Percentiles rank a stretch among this genome's conserved stretches.
Evolutionary conservation across 306 rosid species (phyloP).

Genomic region (Vicia faba): DNA sequence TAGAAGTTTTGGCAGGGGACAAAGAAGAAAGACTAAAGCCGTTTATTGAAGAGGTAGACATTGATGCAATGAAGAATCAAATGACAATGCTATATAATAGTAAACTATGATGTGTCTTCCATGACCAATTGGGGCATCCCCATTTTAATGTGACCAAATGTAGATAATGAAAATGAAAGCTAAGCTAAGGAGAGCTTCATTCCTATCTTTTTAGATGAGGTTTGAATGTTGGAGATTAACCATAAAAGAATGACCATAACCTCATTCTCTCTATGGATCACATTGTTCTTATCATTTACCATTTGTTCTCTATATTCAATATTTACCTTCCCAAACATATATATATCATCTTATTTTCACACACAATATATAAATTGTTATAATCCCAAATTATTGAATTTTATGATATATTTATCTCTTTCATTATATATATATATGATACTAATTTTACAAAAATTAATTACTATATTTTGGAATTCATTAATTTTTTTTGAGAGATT

Average conservation of each 20-base stretch:
- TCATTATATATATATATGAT: too few relatives aligned
- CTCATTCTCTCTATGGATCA: conserved; percentile 39
- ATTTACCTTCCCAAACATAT: neutral
- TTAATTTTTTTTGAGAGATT: conserved; percentile 18
- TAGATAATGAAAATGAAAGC: conserved; percentile 78
- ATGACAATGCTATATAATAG: conserved; percentile 43
- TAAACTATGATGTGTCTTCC: neutral
- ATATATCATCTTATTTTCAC: neutral
- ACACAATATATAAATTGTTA: neutral
- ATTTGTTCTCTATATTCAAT: neutral
- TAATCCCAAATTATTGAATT: neutral
- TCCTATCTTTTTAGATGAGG: conserved; percentile 75
- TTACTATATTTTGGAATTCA: neutral
- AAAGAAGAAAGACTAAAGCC: conserved; percentile 51
- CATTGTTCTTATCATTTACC: conserved; percentile 34
- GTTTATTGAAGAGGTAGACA: conserved; percentile 83
- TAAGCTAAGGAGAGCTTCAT: conserved; percentile 65
- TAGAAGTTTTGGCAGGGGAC: conserved; percentile 45
- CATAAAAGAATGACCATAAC: conserved; percentile 45
- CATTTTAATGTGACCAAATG: conserved; percentile 35
- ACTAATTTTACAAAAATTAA: neutral
- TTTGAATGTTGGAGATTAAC: conserved; percentile 64
- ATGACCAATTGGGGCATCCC: conserved; percentile 34
- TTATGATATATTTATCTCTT: neutral
- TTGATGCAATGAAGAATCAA: conserved; percentile 46